Evolutionary conservation across 805 yeast genomes (phyloP).

Genomic region (Teunomyces kruisii): DNA sequence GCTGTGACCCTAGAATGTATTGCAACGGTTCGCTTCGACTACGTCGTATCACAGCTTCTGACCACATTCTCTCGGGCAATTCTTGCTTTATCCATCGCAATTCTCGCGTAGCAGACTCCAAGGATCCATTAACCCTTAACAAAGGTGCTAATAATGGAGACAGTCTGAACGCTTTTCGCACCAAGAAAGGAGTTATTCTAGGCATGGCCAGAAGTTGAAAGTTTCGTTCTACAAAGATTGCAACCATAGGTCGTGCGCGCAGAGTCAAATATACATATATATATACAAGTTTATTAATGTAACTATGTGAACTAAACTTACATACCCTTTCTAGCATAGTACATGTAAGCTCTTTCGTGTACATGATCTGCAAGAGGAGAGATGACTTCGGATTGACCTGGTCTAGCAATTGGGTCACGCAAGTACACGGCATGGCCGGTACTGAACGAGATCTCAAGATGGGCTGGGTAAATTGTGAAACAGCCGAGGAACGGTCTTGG

Average conservation of each 20-base stretch:
- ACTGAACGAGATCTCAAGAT: constrained; percentile 82
- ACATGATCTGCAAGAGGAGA: constrained; percentile 79
- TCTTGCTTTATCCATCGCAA: constrained; percentile 64
- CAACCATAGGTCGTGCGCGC: neutral
- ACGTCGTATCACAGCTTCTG: constrained; percentile 53
- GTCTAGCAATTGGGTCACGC: constrained; percentile 96
- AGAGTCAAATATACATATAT: neutral
- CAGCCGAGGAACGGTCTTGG: constrained; percentile 93
- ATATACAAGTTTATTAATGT: constrained; percentile 9
- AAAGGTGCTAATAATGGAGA: constrained; percentile 33
- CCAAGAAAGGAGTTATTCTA: constrained; percentile 27
- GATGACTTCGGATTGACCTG: constrained; percentile 94
- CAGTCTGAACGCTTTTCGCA: constrained; percentile 25
- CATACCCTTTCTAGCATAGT: constrained; percentile 75
- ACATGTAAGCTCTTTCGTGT: constrained; percentile 94
- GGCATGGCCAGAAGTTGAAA: constrained; percentile 22
- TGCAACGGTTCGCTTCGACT: constrained; percentile 68
- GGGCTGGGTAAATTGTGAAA: constrained; percentile 88
- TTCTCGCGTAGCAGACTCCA: constrained; percentile 52
- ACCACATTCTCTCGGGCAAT: constrained; percentile 48
- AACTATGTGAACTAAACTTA: constrained; percentile 15
- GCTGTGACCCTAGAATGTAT: constrained; percentile 81
- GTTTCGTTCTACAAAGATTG: neutral
- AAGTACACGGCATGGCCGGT: constrained; percentile 96
- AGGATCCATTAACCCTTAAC: constrained; percentile 27